Percentiles rank a stretch among this genome's conserved stretches.
Conservation (phyloP, 805 yeast species). For the Scheffersomyces ergatensis region DNA sequence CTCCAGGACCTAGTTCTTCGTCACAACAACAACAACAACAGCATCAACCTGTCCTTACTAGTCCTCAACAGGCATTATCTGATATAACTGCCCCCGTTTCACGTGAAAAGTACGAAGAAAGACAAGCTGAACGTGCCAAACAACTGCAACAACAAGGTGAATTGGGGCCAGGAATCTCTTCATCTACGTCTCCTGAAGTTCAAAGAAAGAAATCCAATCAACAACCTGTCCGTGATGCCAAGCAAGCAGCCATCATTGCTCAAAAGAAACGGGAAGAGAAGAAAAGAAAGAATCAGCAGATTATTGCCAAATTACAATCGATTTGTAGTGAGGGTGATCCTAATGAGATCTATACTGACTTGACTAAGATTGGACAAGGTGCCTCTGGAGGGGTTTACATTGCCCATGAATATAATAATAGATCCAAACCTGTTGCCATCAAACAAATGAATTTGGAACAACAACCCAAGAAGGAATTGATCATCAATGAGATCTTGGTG, state of each 20-base stretch:
- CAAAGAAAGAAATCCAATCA: constrained; percentile 16
- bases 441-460: constrained; percentile 94
- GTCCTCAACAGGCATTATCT: constrained; percentile 16
- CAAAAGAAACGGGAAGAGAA: constrained; percentile 79
- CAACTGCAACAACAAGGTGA: constrained; percentile 11
- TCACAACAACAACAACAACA: constrained; percentile 16
- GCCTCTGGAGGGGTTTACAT: constrained; percentile 97
- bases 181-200: constrained; percentile 2
- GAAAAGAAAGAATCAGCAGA: constrained; percentile 67
- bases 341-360: constrained; percentile 57
- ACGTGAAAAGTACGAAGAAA: constrained; percentile 4
- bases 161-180: constrained; percentile 3
- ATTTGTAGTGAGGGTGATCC: constrained; percentile 91
- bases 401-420: constrained; percentile 59
- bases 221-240: constrained; percentile 47
- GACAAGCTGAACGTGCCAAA: constrained; percentile 7
- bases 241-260: constrained; percentile 53
- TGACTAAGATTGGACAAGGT: constrained; percentile 93
- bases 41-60: constrained; percentile 15
- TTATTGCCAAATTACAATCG: constrained; percentile 63
- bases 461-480: constrained; percentile 94
- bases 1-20: constrained; percentile 19
- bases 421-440: constrained; percentile 74
- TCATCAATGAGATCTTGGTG: constrained; percentile 91
- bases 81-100: constrained; percentile 8